Percentiles rank a stretch among this genome's conserved stretches.
phyloP scores from a whole-genome alignment of 2,329 filamentous ascomycete genomes.

The Neophaeococcomyces mojaviensis region DNA sequence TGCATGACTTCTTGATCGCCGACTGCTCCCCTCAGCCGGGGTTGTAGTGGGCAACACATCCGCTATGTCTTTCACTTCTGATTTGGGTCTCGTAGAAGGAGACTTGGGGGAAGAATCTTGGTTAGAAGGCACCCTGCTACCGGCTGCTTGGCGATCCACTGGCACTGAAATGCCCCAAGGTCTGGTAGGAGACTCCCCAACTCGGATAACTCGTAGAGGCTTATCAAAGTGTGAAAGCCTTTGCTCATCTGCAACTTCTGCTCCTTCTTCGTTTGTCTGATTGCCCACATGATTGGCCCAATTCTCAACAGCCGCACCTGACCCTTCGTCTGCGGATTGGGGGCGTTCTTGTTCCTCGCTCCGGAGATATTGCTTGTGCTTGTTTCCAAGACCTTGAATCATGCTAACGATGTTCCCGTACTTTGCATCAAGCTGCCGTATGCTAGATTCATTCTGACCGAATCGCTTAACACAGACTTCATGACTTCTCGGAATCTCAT shows the following conservation, averaged over 20 bases:
- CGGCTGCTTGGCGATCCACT: constrained; percentile 38
- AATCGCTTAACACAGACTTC: constrained; percentile 87
- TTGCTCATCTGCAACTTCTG: constrained; percentile 44
- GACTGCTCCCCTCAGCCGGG: not conserved
- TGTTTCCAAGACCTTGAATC: constrained; percentile 81
- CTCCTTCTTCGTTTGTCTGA: constrained; percentile 33
- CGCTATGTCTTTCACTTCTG: not conserved
- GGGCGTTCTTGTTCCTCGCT: constrained; percentile 39
- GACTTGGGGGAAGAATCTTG: constrained; percentile 13
- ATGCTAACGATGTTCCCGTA: constrained; percentile 89
- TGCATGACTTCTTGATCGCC: constrained; percentile 5
- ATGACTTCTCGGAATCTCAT: constrained; percentile 87
- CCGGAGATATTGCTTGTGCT: constrained; percentile 81
- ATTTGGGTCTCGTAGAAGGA: constrained; percentile 12
- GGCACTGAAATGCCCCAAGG: constrained; percentile 90
- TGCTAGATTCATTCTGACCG: constrained; percentile 76
- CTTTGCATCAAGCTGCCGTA: constrained; percentile 84
- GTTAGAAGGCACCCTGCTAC: constrained; percentile 24
- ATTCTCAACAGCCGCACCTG: constrained; percentile 67
- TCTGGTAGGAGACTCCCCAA: constrained; percentile 85
- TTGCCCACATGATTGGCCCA: constrained; percentile 75
- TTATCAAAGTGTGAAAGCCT: constrained; percentile 73
- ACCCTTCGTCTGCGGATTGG: constrained; percentile 34
- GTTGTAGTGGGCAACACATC: not conserved
- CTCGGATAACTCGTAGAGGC: constrained; percentile 77